Evolutionary conservation across 352 stramenopile species (phyloP).

Genomic region (Phytophthora sojae): DNA sequence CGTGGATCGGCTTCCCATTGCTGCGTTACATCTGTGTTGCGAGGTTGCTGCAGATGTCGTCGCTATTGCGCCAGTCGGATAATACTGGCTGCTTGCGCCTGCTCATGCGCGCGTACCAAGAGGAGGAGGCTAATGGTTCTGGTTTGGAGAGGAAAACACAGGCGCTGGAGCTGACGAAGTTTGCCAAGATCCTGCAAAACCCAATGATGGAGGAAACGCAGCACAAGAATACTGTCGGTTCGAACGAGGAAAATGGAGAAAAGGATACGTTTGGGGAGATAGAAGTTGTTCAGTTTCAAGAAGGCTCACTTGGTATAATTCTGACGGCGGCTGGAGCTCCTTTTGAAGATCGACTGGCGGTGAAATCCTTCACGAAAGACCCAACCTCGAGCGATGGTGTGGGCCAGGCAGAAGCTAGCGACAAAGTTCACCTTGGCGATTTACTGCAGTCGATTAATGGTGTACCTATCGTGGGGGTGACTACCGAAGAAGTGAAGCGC

Average conservation of each 20-base stretch:
- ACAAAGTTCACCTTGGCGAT: conserved; percentile 68
- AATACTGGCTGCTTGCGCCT: conserved; percentile 78
- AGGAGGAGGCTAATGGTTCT: conserved; percentile 19
- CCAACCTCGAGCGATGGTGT: conserved; percentile 32
- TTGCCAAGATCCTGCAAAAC: conserved; percentile 67
- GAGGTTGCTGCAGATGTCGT: conserved; percentile 64
- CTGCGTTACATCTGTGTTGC: conserved; percentile 77
- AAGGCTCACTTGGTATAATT: conserved; percentile 74
- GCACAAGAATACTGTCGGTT: not conserved
- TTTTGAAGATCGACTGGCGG: conserved; percentile 63
- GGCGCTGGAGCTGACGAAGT: conserved; percentile 46
- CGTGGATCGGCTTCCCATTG: conserved; percentile 72
- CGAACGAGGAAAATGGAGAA: not conserved
- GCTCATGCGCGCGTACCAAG: conserved; percentile 70
- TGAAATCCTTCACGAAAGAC: conserved; percentile 80
- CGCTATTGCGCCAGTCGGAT: conserved; percentile 59
- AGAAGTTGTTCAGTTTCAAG: conserved; percentile 69
- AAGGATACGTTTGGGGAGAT: conserved; percentile 20
- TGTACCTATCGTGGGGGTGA: conserved; percentile 70
- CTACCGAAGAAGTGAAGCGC: conserved; percentile 82
- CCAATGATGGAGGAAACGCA: conserved; percentile 53
- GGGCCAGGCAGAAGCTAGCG: conserved; percentile 70
- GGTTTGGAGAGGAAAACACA: conserved; percentile 18
- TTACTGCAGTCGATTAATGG: conserved; percentile 87
- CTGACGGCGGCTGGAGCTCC: conserved; percentile 57